Conservation (phyloP, 352 stramenopile species). For the Globisporangium spinosum region DNA sequence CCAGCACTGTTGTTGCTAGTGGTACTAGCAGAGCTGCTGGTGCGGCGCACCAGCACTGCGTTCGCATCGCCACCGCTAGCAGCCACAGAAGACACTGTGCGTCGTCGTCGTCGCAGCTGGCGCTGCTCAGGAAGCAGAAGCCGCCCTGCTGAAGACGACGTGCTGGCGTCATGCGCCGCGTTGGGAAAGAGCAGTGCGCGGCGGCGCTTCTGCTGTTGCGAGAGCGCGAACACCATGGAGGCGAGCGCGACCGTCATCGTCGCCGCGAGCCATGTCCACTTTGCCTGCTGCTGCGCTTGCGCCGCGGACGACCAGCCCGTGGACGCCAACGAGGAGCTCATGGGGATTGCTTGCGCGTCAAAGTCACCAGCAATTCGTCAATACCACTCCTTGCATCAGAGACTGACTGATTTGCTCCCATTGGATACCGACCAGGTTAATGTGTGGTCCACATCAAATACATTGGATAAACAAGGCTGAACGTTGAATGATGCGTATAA, state of each 20-base stretch:
- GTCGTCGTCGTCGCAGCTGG: neutral
- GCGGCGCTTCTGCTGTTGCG: slow-evolving; percentile 21
- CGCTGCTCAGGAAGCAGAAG: slow-evolving; percentile 9
- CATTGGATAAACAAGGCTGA: neutral
- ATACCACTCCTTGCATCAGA: neutral
- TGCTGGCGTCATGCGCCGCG: neutral
- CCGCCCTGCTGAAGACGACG: neutral
- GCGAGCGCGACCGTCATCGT: slow-evolving; percentile 25
- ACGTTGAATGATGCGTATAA: neutral
- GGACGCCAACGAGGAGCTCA: slow-evolving; percentile 8
- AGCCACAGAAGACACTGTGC: neutral
- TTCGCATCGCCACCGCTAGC: neutral
- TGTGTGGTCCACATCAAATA: neutral
- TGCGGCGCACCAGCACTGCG: neutral
- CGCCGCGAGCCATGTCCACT: slow-evolving; percentile 30
- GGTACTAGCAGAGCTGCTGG: neutral
- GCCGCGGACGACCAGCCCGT: slow-evolving; percentile 6
- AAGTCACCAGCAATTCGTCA: neutral
- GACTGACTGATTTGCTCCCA: neutral
- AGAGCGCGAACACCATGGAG: slow-evolving; percentile 34
- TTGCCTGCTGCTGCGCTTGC: slow-evolving; percentile 10
- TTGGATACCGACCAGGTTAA: neutral
- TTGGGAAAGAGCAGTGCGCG: slow-evolving; percentile 12
- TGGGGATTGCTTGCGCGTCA: slow-evolving; percentile 1
- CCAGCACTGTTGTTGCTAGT: neutral